Evolutionary conservation across 768 basidiomycete species (phyloP).

Genomic region (Xerocomellus chrysenteron): DNA sequence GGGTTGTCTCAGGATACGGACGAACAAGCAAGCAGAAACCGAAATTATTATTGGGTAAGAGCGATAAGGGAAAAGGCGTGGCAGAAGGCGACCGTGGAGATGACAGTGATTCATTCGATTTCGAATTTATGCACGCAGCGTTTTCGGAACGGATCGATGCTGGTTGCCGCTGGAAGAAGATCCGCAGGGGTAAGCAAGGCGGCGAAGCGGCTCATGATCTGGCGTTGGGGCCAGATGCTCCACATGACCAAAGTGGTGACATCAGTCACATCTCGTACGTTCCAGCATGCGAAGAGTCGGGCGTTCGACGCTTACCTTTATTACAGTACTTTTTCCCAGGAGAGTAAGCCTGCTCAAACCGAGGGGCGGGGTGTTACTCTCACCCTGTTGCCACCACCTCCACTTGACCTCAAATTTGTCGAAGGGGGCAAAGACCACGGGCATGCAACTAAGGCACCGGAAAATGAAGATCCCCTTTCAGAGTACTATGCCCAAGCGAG

Average conservation of each 20-base stretch:
- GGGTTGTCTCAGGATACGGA: conserved; percentile 48
- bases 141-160: conserved; percentile 49
- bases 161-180: conserved; percentile 29
- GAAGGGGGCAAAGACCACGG: conserved; percentile 1
- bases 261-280: conserved; percentile 52
- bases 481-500: conserved; percentile 63
- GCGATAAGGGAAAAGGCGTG: conserved; percentile 15
- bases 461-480: conserved; percentile 53
- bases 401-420: conserved; percentile 16
- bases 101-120: conserved; percentile 26
- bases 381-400: conserved; percentile 25
- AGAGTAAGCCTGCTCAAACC: conserved; percentile 8
- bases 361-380: conserved; percentile 5
- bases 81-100: not conserved
- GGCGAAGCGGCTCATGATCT: not conserved
- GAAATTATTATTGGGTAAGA: not conserved
- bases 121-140: conserved; percentile 47
- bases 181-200: not conserved
- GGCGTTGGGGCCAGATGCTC: not conserved
- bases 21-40: conserved; percentile 18
- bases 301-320: conserved; percentile 13
- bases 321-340: conserved; percentile 39
- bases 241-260: conserved; percentile 27
- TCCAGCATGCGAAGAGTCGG: not conserved
- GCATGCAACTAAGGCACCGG: not conserved